Base-by-base conservation (phyloP, 257 asterid genomes). In the Solanum okadae region DNA sequence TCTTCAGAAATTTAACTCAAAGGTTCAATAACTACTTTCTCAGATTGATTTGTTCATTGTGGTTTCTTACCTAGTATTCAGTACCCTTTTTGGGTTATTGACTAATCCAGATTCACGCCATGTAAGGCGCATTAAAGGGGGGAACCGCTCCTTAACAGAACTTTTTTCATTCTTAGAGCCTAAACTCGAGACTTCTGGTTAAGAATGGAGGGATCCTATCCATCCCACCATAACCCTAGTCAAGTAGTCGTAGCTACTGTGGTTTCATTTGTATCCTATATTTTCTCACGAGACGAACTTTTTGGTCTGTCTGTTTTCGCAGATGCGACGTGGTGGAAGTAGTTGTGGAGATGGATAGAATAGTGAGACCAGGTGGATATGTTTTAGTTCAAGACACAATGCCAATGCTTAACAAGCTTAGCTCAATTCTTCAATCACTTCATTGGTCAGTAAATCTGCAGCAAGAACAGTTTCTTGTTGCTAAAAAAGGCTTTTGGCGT, bases 281-380 rank as follows among this genome's bases (percentile, higher is more conserved):
- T 27, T 38, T 56, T 59, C 38, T 84, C 87, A 44, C 0, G 8
- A 31, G 33, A 7, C 10, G n/a, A 68, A 33, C 22, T 68, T 86
- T 16, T 40, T 23, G 8, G 40, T 71, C 31, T 14, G 12, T 27
- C 31, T 20, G 0, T 10, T 15, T 73, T 49, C 15, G 56, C 94
- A 95, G 98, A 86, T 95, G 96, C 79, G 94, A 93, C 89, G 46
- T 95, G 61, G 88, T 90, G n/a, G 94, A 93, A 86, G 88, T 93
- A 71, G 93, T 93, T 15, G 94, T 92, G 31, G 98, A 95, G 94
- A 91, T 95, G 90, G 97, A 94, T 88, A 93, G 98, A 4, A 88
- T 95, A 84, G 61, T 94, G 89, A 89, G 98, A 88, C 98, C 98
- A 8, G 93, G 93, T 6, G 98, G 98, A 42, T 90, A 90, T 88